phyloP scores from a whole-genome alignment of 2,329 filamentous ascomycete species.

The Aspergillus sp. region DNA sequence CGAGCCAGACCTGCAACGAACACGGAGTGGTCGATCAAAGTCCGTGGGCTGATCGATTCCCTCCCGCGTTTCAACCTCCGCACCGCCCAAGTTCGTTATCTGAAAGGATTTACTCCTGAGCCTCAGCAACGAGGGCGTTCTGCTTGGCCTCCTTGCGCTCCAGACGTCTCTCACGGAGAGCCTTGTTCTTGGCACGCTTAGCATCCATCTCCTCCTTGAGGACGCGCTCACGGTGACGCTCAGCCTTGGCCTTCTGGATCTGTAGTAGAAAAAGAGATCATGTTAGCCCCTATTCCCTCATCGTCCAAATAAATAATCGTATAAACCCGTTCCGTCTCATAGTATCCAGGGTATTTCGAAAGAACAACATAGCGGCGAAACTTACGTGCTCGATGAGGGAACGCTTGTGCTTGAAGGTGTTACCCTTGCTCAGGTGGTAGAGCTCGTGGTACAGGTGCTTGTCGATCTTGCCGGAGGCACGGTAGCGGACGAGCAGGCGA shows the following conservation, averaged over 20 bases:
- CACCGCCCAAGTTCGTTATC: conserved; percentile 39
- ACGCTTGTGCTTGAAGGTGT: conserved; percentile 99
- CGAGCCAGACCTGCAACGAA: conserved; percentile 24
- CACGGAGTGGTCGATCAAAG: conserved; percentile 33
- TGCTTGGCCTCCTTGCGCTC: conserved; percentile 92
- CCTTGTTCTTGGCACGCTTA: conserved; percentile 99
- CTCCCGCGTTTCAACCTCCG: conserved; percentile 38
- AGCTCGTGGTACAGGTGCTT: conserved; percentile 99
- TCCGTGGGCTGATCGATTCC: conserved; percentile 33
- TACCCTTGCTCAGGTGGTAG: conserved; percentile 99
- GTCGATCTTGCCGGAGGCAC: conserved; percentile 99
- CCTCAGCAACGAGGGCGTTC: conserved; percentile 76
- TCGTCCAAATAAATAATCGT: background rate
- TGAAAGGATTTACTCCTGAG: conserved; percentile 48
- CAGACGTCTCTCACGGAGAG: conserved; percentile 95
- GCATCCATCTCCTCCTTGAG: conserved; percentile 99
- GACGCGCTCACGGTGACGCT: conserved; percentile 93
- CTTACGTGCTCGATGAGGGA: conserved; percentile 99
- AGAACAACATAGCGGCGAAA: conserved; percentile 21
- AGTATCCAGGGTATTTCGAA: conserved; percentile 4
- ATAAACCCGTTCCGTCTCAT: background rate
- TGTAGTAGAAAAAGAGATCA: conserved; percentile 47
- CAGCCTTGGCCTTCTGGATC: conserved; percentile 99
- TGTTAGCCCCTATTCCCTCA: conserved; percentile 12
- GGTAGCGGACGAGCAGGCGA: conserved; percentile 99